Percentiles rank a stretch among this genome's conserved stretches.
Conservation (phyloP, 352 stramenopile genomes). For the Stramenopiles sp. region DNA sequence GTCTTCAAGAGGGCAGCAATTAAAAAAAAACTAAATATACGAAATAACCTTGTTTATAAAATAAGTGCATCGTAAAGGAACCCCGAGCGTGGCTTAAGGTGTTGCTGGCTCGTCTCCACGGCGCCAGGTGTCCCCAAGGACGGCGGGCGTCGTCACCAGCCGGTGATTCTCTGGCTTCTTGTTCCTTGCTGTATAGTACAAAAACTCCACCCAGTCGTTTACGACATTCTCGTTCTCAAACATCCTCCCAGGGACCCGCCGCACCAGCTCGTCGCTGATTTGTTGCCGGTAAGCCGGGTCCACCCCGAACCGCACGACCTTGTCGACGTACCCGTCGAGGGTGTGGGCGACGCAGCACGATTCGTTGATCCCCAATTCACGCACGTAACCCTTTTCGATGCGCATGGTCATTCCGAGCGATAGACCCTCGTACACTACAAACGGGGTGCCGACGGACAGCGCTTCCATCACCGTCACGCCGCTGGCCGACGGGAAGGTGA, state of each 20-base stretch:
- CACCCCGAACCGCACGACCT: background rate
- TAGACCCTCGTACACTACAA: background rate
- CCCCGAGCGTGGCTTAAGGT: no score
- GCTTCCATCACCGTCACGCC: slow-evolving; percentile 55
- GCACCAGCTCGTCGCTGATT: background rate
- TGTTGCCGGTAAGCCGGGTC: background rate
- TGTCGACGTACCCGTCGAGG: background rate
- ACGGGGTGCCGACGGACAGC: slow-evolving; percentile 38
- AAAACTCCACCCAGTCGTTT: background rate
- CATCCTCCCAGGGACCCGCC: background rate
- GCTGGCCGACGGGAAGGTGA: slow-evolving; percentile 50
- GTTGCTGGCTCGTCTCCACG: no score
- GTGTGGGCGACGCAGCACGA: background rate
- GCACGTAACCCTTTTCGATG: background rate
- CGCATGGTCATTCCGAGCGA: background rate
- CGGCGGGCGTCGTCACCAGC: background rate
- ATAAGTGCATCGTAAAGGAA: no score
- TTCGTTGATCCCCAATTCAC: background rate
- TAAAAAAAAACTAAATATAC: no score
- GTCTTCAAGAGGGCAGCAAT: no score
- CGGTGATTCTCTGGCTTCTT: background rate
- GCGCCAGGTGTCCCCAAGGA: no score
- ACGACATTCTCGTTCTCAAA: background rate
- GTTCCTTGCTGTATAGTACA: background rate
- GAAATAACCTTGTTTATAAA: no score